phyloP scores from a whole-genome alignment of 2,329 filamentous ascomycete genomes.

The Talaromyces pinophilus region DNA sequence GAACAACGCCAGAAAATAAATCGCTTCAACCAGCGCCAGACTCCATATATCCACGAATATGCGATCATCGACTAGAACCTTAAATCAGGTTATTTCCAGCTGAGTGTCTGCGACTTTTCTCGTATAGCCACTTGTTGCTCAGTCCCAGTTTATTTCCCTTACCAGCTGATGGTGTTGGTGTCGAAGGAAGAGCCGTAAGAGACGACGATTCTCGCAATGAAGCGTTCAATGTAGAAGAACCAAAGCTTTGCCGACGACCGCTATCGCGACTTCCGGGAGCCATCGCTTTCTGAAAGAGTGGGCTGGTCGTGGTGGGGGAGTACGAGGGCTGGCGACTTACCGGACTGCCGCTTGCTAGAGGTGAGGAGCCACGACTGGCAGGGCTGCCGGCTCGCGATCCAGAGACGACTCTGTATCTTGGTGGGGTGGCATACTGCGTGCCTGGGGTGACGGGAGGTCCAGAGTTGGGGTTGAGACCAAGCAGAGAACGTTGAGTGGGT shows the following conservation, averaged over 20 bases:
- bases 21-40: conserved; percentile 18
- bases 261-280: conserved; percentile 43
- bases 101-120: conserved; percentile 61
- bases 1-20: conserved; percentile 14
- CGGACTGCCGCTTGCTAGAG: conserved; percentile 41
- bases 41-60: conserved; percentile 16
- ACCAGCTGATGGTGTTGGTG: conserved; percentile 65
- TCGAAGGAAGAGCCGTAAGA: conserved; percentile 61
- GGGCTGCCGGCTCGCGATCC: conserved; percentile 53
- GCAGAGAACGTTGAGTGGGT: conserved; percentile 78
- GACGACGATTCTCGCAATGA: conserved; percentile 47
- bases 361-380: conserved; percentile 41
- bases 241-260: conserved; percentile 63
- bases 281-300: conserved; percentile 69
- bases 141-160: conserved; percentile 74
- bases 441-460: conserved; percentile 64
- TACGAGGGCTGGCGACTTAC: conserved; percentile 48
- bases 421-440: conserved; percentile 78
- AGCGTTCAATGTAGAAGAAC: conserved; percentile 52
- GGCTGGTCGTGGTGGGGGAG: conserved; percentile 54
- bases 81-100: conserved; percentile 34
- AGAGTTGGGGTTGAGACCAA: conserved; percentile 74
- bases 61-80: conserved; percentile 2
- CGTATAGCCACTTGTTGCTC: conserved; percentile 95
- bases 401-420: conserved; percentile 77